phyloP scores from a whole-genome alignment of 75 land plant species.

The Sequoia sempervirens region DNA sequence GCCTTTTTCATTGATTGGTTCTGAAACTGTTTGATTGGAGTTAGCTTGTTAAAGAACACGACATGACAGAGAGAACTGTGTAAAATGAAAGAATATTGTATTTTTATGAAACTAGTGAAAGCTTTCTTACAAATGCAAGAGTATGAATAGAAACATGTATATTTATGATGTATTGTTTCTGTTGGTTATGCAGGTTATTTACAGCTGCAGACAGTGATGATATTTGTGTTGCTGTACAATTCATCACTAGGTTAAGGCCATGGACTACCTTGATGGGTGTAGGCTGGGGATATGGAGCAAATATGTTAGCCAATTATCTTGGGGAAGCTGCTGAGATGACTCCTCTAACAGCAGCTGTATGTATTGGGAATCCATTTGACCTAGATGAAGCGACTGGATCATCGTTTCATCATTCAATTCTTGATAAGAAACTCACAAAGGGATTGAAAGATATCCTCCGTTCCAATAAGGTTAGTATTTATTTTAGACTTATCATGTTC shows the following conservation, averaged over 20 bases:
- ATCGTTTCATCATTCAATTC: slow-evolving; percentile 23
- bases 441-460: slow-evolving; percentile 73
- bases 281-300: slow-evolving; percentile 97
- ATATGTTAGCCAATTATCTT: slow-evolving; percentile 92
- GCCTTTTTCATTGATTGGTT: not conserved
- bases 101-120: not conserved
- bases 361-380: slow-evolving; percentile 91
- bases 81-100: not conserved
- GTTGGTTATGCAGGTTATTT: slow-evolving; percentile 74
- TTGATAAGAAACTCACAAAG: slow-evolving; percentile 50
- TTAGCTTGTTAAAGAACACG: too few relatives aligned
- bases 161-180: slow-evolving; percentile 1
- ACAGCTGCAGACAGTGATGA: slow-evolving; percentile 99
- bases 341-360: slow-evolving; percentile 84
- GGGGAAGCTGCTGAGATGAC: slow-evolving; percentile 73
- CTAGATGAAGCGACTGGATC: slow-evolving; percentile 62
- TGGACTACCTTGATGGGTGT: slow-evolving; percentile 79
- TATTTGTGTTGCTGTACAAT: slow-evolving; percentile 65
- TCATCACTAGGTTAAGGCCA: slow-evolving; percentile 62
- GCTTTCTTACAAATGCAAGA: not conserved
- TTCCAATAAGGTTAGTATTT: slow-evolving; percentile 68
- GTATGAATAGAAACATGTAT: not conserved
- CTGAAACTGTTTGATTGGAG: not conserved
- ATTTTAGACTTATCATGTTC: not conserved
- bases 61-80: too few relatives aligned